Conservation (phyloP, 345 rosid genomes). For the Erodium maritimum region DNA sequence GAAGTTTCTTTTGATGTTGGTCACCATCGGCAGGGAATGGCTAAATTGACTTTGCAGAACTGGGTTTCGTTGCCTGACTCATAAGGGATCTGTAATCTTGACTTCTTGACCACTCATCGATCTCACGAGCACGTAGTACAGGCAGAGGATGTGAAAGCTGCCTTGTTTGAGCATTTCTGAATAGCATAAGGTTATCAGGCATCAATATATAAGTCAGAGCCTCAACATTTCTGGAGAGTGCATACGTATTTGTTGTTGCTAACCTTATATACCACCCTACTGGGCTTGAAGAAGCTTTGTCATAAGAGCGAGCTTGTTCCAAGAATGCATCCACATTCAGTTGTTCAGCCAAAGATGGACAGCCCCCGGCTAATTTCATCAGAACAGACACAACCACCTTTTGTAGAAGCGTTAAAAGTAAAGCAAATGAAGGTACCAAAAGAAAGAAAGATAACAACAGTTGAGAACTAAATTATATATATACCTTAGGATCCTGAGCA, state of each 20-base stretch:
- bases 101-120: constrained; percentile 91
- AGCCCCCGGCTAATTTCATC: constrained; percentile 95
- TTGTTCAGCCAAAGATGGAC: constrained; percentile 89
- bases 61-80: constrained; percentile 42
- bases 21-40: not conserved
- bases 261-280: constrained; percentile 88
- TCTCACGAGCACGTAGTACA: constrained; percentile 96
- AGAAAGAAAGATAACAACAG: too few species aligned
- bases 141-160: constrained; percentile 91
- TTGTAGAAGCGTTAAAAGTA: constrained; percentile 37
- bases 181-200: constrained; percentile 16
- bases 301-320: constrained; percentile 96
- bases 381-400: constrained; percentile 91
- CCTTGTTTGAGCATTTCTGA: constrained; percentile 91
- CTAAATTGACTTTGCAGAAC: constrained; percentile 26
- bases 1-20: constrained; percentile 6
- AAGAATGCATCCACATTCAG: constrained; percentile 85
- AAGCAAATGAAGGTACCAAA: constrained; percentile 7
- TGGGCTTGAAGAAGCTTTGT: constrained; percentile 85
- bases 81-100: constrained; percentile 50
- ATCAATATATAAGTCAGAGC: constrained; percentile 6
- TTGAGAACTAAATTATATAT: not conserved
- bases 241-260: constrained; percentile 14
- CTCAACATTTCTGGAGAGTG: not conserved
- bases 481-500: constrained; percentile 87